Evolutionary conservation across 2,329 filamentous ascomycete genomes (phyloP).

Genomic region (Aspergillus sp.): DNA sequence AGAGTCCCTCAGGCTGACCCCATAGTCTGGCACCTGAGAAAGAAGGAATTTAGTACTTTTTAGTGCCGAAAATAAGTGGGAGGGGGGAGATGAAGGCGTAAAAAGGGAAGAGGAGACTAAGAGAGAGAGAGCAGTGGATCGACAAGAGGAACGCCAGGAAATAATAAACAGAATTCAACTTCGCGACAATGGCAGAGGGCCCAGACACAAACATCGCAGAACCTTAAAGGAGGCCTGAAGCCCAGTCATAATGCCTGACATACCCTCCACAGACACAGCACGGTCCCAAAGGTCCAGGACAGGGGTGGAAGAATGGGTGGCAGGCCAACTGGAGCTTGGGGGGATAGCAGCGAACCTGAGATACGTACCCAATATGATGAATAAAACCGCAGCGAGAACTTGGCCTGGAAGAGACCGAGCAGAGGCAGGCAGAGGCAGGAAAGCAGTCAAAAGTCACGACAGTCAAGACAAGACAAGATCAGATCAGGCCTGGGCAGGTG

Average conservation of each 20-base stretch:
- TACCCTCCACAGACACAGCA: not conserved
- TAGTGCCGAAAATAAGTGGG: slow-evolving; percentile 3
- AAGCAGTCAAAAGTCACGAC: not conserved
- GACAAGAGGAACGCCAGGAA: not conserved
- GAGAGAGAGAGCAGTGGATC: not conserved
- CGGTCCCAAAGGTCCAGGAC: not conserved
- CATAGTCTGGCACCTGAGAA: not conserved
- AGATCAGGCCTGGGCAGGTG: not conserved
- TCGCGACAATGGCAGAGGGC: not conserved
- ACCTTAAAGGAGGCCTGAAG: not conserved
- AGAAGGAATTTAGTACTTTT: not conserved
- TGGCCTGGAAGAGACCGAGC: not conserved
- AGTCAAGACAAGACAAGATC: not conserved
- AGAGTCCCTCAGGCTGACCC: not conserved
- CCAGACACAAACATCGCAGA: not conserved
- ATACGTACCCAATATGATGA: slow-evolving; percentile 2
- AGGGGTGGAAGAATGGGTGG: not conserved
- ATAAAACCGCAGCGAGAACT: not conserved
- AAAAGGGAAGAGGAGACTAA: not conserved
- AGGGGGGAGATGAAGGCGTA: not conserved
- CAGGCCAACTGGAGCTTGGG: not conserved
- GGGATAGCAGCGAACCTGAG: not conserved
- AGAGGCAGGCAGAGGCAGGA: not conserved
- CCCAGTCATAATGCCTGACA: not conserved
- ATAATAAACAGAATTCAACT: not conserved